These are phyloP conservation scores for Kluyveromyces dobzhanskii DNA, from an alignment of 805 yeast genomes.

Conservation along the genomic window DNA sequence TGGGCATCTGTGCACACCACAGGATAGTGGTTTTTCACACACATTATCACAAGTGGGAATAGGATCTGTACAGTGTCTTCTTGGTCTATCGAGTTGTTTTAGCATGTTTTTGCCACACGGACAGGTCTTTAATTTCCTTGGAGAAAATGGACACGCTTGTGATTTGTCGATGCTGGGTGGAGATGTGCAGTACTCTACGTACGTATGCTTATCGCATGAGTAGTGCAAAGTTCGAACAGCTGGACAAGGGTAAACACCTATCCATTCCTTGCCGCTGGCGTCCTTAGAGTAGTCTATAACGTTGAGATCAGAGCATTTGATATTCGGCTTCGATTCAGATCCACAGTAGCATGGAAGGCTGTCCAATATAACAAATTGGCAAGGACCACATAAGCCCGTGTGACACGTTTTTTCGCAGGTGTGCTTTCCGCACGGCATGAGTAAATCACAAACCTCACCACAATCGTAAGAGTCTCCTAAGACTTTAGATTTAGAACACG, in stretches of 20 bases:
- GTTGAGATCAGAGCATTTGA: conserved; percentile 35
- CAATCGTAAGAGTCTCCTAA: conserved; percentile 50
- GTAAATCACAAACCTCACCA: conserved; percentile 48
- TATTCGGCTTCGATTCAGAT: conserved; percentile 32
- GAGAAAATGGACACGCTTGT: conserved; percentile 54
- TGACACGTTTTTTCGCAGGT: conserved; percentile 60
- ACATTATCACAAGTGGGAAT: conserved; percentile 62
- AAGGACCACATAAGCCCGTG: conserved; percentile 73
- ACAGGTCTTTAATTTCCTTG: conserved; percentile 53
- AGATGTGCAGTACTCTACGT: conserved; percentile 36
- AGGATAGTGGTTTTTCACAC: conserved; percentile 55
- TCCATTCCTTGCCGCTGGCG: conserved; percentile 31
- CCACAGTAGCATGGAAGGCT: conserved; percentile 74
- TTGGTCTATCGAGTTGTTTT: conserved; percentile 30
- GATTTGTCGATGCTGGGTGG: conserved; percentile 18
- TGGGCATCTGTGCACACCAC: conserved; percentile 68
- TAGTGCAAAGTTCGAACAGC: conserved; percentile 37
- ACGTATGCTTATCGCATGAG: conserved; percentile 61
- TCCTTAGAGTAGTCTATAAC: conserved; percentile 33
- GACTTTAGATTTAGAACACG: conserved; percentile 63
- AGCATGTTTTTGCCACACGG: conserved; percentile 68
- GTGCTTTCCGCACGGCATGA: conserved; percentile 67
- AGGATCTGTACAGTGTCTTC: conserved; percentile 65
- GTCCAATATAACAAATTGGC: conserved; percentile 37
- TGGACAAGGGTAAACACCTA: conserved; percentile 45